phyloP scores from a whole-genome alignment of 805 yeast genomes.

The Wickerhamiella lipophila region DNA sequence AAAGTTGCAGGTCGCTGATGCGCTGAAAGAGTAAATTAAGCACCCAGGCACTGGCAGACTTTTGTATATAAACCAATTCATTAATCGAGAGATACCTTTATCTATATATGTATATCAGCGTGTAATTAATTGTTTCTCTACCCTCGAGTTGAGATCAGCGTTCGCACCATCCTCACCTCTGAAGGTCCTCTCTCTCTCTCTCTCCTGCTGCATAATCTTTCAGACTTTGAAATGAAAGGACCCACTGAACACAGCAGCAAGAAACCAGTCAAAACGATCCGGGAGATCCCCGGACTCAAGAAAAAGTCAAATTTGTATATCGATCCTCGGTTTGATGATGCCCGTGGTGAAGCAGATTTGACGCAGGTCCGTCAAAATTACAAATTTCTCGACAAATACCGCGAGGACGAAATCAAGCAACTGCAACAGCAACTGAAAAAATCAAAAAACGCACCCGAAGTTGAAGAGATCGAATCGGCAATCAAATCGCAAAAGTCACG shows the following conservation, averaged over 20 bases:
- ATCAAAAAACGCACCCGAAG: conserved; percentile 37
- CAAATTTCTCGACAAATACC: conserved; percentile 73
- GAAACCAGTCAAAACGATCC: conserved; percentile 50
- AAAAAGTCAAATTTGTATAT: conserved; percentile 38
- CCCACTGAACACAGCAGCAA: conserved; percentile 73
- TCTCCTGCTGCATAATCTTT: too few relatives aligned
- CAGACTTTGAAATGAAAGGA: conserved; percentile 50
- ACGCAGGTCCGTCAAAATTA: conserved; percentile 60
- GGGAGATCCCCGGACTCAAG: conserved; percentile 46
- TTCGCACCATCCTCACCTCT: too few relatives aligned
- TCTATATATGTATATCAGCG: too few relatives aligned
- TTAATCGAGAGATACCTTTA: too few relatives aligned
- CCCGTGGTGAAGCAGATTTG: conserved; percentile 72
- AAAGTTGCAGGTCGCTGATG: conserved; percentile 56
- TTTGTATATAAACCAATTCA: background rate
- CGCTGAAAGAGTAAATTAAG: conserved; percentile 18
- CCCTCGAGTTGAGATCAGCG: too few relatives aligned
- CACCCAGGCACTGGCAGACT: background rate
- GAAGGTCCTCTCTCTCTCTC: too few relatives aligned
- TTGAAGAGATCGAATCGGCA: conserved; percentile 26
- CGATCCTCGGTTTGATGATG: conserved; percentile 85
- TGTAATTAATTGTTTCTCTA: too few relatives aligned
- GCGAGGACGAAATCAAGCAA: conserved; percentile 56
- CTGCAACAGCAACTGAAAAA: conserved; percentile 38
- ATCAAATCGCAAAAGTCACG: conserved; percentile 28